Percentiles rank a stretch among this genome's conserved stretches.
Conservation (phyloP, 1,284 basidiomycete species). For the Pseudozyma thailandica region DNA sequence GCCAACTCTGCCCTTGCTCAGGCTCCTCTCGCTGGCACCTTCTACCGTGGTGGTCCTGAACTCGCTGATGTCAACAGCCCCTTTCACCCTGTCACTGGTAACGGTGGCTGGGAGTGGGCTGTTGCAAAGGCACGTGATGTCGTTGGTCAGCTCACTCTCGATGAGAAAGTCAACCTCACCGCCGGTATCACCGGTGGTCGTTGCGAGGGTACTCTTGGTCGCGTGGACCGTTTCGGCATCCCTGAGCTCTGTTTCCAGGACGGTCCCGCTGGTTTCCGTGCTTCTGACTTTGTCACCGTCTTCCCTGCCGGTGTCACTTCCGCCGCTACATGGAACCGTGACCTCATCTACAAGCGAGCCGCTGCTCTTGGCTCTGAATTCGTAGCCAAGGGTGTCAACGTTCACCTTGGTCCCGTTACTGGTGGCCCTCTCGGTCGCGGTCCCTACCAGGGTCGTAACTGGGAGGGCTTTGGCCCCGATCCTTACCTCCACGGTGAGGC, state of each 20-base stretch:
- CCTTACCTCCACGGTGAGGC: slow-evolving; percentile 41
- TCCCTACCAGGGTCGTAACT: slow-evolving; percentile 41
- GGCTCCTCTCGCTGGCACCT: slow-evolving; percentile 28
- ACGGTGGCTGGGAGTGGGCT: slow-evolving; percentile 42
- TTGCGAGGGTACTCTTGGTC: slow-evolving; percentile 36
- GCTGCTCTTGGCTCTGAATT: slow-evolving; percentile 42
- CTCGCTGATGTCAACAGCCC: slow-evolving; percentile 35
- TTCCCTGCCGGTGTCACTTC: slow-evolving; percentile 47
- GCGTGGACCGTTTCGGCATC: slow-evolving; percentile 42
- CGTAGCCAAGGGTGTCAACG: slow-evolving; percentile 41
- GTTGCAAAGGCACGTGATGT: slow-evolving; percentile 33
- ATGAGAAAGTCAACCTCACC: slow-evolving; percentile 50
- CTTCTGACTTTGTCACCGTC: slow-evolving; percentile 45
- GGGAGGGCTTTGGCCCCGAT: slow-evolving; percentile 46
- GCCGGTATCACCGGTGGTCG: slow-evolving; percentile 33
- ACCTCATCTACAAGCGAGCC: slow-evolving; percentile 36
- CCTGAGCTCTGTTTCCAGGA: slow-evolving; percentile 50
- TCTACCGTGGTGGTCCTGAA: slow-evolving; percentile 37
- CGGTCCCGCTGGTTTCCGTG: slow-evolving; percentile 42
- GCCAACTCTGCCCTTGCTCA: slow-evolving; percentile 34
- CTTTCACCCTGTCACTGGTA: slow-evolving; percentile 33
- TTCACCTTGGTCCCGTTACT: slow-evolving; percentile 64
- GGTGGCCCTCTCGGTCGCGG: slow-evolving; percentile 47
- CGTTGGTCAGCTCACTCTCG: slow-evolving; percentile 40
- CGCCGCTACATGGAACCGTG: slow-evolving; percentile 44